These are phyloP conservation scores for Fusarium sp. DNA, from an alignment of 2,329 filamentous ascomycete species.

Conservation along the genomic window DNA sequence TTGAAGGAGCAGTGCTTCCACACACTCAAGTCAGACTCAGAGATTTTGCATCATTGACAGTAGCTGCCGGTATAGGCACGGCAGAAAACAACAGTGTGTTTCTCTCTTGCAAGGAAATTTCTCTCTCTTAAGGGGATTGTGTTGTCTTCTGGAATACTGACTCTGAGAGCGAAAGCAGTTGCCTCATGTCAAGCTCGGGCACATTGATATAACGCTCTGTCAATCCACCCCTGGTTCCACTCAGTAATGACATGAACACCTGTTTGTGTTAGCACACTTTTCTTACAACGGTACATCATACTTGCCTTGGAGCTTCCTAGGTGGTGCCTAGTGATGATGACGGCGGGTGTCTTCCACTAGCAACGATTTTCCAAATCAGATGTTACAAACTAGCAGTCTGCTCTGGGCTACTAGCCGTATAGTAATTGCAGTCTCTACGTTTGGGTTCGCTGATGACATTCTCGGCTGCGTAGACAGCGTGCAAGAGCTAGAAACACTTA, in stretches of 20 bases:
- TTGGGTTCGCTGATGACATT: conserved; percentile 71
- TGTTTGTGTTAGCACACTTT: conserved; percentile 11
- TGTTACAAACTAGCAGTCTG: conserved; percentile 61
- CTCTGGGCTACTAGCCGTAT: conserved; percentile 60
- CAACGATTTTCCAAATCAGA: conserved; percentile 60
- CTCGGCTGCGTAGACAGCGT: conserved; percentile 78
- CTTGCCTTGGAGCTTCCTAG: conserved; percentile 73
- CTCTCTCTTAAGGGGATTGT: background rate
- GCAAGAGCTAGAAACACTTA: conserved; percentile 77
- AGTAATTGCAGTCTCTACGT: conserved; percentile 76
- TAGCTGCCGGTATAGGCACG: conserved; percentile 19
- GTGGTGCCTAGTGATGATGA: conserved; percentile 71
- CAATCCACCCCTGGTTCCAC: conserved; percentile 6
- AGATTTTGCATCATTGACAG: background rate
- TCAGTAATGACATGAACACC: conserved; percentile 38
- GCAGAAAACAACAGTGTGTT: conserved; percentile 25
- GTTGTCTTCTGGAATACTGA: background rate
- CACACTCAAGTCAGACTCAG: conserved; percentile 4
- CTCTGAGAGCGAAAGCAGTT: background rate
- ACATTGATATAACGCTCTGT: background rate
- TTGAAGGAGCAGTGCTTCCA: conserved; percentile 35
- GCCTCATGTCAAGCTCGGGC: background rate
- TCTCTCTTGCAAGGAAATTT: conserved; percentile 20
- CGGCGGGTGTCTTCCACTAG: conserved; percentile 70
- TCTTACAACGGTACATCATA: background rate